A percentile compares a stretch with the other conserved stretches of the same genome.
These are phyloP conservation scores for Penicillium concentricum DNA, from an alignment of 2,329 filamentous ascomycete species.

Conservation along the genomic window DNA sequence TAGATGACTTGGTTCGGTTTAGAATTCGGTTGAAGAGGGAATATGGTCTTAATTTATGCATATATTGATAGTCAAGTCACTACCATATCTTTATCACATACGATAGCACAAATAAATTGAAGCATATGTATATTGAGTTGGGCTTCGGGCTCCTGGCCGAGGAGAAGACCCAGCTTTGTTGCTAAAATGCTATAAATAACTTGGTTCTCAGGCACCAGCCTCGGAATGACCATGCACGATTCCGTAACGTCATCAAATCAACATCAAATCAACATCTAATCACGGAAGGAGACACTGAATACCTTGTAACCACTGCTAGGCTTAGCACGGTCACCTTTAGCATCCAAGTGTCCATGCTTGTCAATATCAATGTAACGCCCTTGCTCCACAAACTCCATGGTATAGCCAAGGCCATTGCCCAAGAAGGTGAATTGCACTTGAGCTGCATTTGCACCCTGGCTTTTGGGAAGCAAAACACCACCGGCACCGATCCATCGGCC, in stretches of 20 bases:
- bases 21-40: background rate
- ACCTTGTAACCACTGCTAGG: conserved; percentile 24
- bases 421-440: conserved; percentile 35
- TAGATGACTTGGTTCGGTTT: conserved; percentile 6
- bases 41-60: background rate
- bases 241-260: background rate
- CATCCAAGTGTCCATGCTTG: conserved; percentile 9
- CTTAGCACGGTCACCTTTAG: background rate
- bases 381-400: conserved; percentile 27
- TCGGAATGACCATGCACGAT: background rate
- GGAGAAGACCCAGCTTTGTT: background rate
- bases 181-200: background rate
- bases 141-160: background rate
- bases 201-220: background rate
- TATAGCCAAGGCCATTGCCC: conserved; percentile 38
- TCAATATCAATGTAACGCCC: conserved; percentile 22
- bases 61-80: background rate
- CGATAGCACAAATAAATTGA: background rate
- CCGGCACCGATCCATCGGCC: conserved; percentile 37
- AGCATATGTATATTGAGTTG: background rate
- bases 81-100: background rate
- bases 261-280: conserved; percentile 4
- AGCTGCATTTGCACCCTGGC: conserved; percentile 19
- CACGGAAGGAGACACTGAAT: conserved; percentile 37
- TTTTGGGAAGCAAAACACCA: conserved; percentile 22